Conservation (phyloP, 345 rosid species). For the Tarenaya hassleriana region DNA sequence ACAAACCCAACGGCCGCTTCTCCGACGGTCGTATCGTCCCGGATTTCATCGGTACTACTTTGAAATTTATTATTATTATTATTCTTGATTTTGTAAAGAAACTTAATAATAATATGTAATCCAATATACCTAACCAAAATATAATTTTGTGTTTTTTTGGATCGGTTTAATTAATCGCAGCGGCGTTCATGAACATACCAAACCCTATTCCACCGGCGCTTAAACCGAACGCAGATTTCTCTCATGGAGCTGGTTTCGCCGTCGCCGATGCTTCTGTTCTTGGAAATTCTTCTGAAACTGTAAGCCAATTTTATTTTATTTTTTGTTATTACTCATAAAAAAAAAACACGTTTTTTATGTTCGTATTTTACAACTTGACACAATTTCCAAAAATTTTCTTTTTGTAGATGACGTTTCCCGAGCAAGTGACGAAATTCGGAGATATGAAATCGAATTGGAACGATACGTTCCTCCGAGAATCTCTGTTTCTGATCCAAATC, state of each 20-base stretch:
- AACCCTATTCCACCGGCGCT: constrained; percentile 20
- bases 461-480: constrained; percentile 1
- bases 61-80: not conserved
- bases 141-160: not conserved
- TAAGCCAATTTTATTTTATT: constrained; percentile 3
- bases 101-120: not conserved
- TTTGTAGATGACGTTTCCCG: constrained; percentile 19
- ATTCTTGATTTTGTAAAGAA: not conserved
- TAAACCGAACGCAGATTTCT: constrained; percentile 2
- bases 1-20: constrained; percentile 28
- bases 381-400: too few species aligned
- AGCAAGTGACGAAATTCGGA: constrained; percentile 18
- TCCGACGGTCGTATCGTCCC: constrained; percentile 34
- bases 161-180: too few species aligned
- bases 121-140: too few species aligned
- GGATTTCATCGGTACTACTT: constrained; percentile 31
- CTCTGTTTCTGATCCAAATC: constrained; percentile 24
- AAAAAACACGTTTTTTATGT: too few species aligned
- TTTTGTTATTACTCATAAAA: not conserved
- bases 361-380: too few species aligned
- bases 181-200: constrained; percentile 23
- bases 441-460: constrained; percentile 15
- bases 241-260: constrained; percentile 27
- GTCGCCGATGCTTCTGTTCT: constrained; percentile 24
- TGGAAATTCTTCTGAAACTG: constrained; percentile 12